Conservation (phyloP, 768 basidiomycete species). For the Dioszegia crocea region DNA sequence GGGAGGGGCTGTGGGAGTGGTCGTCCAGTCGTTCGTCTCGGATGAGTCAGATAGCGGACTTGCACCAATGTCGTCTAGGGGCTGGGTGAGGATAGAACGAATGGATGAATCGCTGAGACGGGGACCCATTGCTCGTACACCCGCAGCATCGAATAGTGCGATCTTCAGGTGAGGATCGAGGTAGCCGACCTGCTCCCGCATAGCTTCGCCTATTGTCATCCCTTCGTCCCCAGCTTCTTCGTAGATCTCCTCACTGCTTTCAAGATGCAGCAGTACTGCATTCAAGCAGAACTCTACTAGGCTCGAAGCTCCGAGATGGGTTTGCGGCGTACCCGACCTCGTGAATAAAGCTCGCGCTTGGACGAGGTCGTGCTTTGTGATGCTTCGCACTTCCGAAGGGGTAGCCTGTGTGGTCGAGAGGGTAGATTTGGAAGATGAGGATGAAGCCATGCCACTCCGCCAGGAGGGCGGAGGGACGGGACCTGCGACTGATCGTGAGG, state of each 20-base stretch:
- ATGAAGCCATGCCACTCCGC: background rate
- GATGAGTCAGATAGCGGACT: background rate
- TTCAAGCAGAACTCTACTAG: constrained; percentile 27
- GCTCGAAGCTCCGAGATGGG: background rate
- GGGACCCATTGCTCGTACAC: constrained; percentile 1
- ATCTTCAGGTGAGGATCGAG: constrained; percentile 23
- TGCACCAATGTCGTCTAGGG: background rate
- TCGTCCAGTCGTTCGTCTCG: constrained; percentile 8
- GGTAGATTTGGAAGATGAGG: background rate
- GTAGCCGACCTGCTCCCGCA: constrained; percentile 29
- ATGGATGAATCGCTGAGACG: constrained; percentile 19
- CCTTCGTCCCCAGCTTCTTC: constrained; percentile 1
- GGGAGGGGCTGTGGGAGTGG: background rate
- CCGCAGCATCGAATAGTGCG: constrained; percentile 15
- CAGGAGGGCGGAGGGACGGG: constrained; percentile 37
- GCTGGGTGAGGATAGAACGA: constrained; percentile 9
- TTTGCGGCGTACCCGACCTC: background rate
- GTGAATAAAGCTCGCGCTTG: background rate
- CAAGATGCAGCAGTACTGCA: constrained; percentile 23
- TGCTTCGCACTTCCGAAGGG: background rate
- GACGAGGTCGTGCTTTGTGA: background rate
- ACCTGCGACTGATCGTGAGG: constrained; percentile 25
- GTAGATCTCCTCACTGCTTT: constrained; percentile 12
- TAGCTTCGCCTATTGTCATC: constrained; percentile 16
- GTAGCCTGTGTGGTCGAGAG: background rate